These are phyloP conservation scores for Albatrellus ellisii DNA, from an alignment of 768 basidiomycete genomes.

Conservation along the genomic window DNA sequence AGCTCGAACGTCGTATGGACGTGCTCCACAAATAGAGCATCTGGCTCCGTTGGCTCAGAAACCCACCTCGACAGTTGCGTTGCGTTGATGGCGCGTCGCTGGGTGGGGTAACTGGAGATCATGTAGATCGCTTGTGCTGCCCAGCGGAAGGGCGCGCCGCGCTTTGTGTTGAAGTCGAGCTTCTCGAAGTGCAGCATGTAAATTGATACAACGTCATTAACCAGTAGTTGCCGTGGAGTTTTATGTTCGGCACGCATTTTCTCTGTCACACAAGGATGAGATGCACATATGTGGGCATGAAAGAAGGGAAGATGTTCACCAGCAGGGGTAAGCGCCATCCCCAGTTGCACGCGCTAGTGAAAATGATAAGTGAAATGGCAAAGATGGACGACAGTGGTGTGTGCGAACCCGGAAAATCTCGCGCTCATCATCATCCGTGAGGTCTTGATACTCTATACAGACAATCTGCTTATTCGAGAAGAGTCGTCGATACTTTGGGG, in stretches of 20 bases:
- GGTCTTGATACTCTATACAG: constrained; percentile 33
- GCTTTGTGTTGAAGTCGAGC: constrained; percentile 37
- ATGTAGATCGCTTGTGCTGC: constrained; percentile 39
- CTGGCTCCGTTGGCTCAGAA: constrained; percentile 5
- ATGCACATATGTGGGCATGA: not conserved
- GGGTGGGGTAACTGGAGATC: constrained; percentile 30
- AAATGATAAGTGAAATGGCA: not conserved
- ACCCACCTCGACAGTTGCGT: constrained; percentile 40
- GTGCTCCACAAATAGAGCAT: constrained; percentile 4
- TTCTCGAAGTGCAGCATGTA: constrained; percentile 13
- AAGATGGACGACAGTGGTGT: not conserved
- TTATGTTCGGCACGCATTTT: constrained; percentile 17
- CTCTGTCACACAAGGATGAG: constrained; percentile 7
- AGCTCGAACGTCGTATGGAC: constrained; percentile 7
- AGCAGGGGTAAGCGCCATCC: constrained; percentile 17
- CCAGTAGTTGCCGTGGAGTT: constrained; percentile 14
- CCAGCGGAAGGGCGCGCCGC: constrained; percentile 45
- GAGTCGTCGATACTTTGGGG: constrained; percentile 21
- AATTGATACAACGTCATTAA: constrained; percentile 11
- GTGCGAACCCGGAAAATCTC: constrained; percentile 21
- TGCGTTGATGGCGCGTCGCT: constrained; percentile 20
- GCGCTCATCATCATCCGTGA: constrained; percentile 18
- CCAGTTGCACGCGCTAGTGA: constrained; percentile 19
- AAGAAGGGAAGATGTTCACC: constrained; percentile 1
- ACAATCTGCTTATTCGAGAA: constrained; percentile 35